These are phyloP conservation scores for Scortechinia acanthostroma DNA, from an alignment of 2,329 filamentous ascomycete species.

Conservation along the genomic window DNA sequence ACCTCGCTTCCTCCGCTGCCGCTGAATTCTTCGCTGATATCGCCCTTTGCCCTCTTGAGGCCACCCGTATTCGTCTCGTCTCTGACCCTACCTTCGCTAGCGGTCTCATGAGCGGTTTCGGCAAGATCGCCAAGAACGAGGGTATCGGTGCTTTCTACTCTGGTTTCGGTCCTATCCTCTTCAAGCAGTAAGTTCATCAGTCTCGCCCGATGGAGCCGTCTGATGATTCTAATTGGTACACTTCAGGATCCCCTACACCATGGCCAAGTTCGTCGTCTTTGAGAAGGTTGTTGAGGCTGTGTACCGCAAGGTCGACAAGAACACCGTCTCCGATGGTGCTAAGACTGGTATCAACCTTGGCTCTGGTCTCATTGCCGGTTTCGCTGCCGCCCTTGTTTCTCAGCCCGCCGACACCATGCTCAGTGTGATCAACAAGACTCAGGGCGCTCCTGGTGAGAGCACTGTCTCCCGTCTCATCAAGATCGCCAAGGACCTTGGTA, in stretches of 20 bases:
- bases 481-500: constrained; percentile 78
- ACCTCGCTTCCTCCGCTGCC: constrained; percentile 62
- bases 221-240: neutral
- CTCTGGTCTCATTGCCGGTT: constrained; percentile 72
- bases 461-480: constrained; percentile 76
- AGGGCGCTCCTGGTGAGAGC: constrained; percentile 78
- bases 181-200: constrained; percentile 59
- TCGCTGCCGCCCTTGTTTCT: constrained; percentile 79
- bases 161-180: constrained; percentile 80
- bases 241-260: constrained; percentile 77
- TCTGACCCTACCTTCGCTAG: constrained; percentile 79
- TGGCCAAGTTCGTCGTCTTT: constrained; percentile 91
- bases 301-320: constrained; percentile 67
- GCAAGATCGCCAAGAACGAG: constrained; percentile 77
- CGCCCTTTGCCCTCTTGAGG: constrained; percentile 84
- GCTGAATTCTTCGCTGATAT: constrained; percentile 71
- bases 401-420: constrained; percentile 92
- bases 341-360: constrained; percentile 79
- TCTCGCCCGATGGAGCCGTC: too few relatives aligned
- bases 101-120: constrained; percentile 72
- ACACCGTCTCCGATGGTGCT: constrained; percentile 53
- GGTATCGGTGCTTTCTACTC: constrained; percentile 83
- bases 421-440: constrained; percentile 92
- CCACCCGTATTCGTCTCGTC: constrained; percentile 87
- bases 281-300: constrained; percentile 77